A percentile compares a stretch with the other conserved stretches of the same genome.
Conservation (phyloP, 1,139 yeast genomes). For the Geotrichum australiense region DNA sequence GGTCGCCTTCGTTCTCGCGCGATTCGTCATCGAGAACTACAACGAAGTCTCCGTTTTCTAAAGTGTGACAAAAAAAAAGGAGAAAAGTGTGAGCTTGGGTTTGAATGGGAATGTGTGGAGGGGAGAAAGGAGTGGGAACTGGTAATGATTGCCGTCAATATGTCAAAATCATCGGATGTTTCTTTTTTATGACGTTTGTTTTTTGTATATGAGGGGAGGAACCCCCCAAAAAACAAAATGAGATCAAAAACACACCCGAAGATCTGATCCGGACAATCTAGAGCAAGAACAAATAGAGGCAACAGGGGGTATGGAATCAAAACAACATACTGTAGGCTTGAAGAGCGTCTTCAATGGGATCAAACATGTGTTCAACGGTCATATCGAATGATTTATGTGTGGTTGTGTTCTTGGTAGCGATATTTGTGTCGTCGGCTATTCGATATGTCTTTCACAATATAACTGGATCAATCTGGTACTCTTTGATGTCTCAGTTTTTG, state of each 20-base stretch:
- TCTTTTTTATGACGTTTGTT: no score
- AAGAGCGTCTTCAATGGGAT: conserved; percentile 64
- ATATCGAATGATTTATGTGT: conserved; percentile 1
- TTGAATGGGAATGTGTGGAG: neutral
- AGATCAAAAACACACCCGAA: no score
- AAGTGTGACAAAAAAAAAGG: neutral
- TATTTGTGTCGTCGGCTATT: no score
- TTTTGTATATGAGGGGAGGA: conserved; percentile 2
- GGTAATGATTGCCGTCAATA: neutral
- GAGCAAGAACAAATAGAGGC: neutral
- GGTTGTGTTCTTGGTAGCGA: no score
- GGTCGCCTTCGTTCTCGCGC: conserved; percentile 96
- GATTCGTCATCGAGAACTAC: conserved; percentile 94
- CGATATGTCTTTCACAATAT: no score
- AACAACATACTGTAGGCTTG: conserved; percentile 52
- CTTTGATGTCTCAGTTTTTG: no score
- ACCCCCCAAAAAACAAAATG: neutral
- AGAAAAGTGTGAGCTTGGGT: no score
- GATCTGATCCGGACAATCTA: no score
- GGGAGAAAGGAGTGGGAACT: neutral
- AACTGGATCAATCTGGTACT: no score
- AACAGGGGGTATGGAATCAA: neutral
- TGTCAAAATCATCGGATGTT: no score
- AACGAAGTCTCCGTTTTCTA: conserved; percentile 75
- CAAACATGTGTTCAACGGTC: conserved; percentile 34